Evolutionary conservation across 164 flowering plant genomes (phyloP).

Genomic region (Magnolia kwangsiensis): DNA sequence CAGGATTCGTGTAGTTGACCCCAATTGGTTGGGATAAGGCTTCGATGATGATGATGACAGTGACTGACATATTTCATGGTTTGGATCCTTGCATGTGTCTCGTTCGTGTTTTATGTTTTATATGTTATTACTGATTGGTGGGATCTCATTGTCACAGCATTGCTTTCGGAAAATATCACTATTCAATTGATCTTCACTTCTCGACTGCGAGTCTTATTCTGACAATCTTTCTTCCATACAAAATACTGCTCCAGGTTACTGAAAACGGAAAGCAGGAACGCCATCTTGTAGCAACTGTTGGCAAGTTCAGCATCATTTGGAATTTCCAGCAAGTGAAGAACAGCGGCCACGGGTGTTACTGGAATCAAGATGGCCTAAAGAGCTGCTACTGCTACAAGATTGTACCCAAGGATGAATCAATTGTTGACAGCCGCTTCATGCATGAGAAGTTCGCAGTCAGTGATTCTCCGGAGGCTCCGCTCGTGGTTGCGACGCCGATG

Average conservation of each 20-base stretch:
- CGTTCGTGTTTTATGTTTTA: too few species aligned
- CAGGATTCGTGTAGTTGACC: too few species aligned
- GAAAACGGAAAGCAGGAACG: conserved; percentile 89
- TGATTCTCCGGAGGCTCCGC: conserved; percentile 90
- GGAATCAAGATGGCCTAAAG: conserved; percentile 78
- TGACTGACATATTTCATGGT: too few species aligned
- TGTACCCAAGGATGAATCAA: conserved; percentile 83
- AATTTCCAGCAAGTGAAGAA: conserved; percentile 87
- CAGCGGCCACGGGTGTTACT: conserved; percentile 84
- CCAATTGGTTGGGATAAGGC: too few species aligned
- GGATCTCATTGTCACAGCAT: too few species aligned
- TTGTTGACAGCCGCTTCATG: conserved; percentile 95
- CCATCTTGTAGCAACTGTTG: conserved; percentile 88
- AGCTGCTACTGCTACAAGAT: conserved; percentile 96
- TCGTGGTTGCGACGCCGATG: conserved; percentile 93
- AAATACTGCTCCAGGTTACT: conserved; percentile 46
- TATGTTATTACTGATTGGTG: too few species aligned
- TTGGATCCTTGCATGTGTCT: too few species aligned
- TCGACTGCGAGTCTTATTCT: not conserved
- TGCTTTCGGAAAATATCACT: too few species aligned
- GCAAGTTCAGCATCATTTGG: conserved; percentile 88
- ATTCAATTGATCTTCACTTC: not conserved
- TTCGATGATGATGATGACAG: too few species aligned
- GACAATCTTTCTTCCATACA: not conserved
- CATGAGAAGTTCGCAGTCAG: conserved; percentile 77